These are phyloP conservation scores for Colletotrichum camelliae DNA, from an alignment of 2,329 filamentous ascomycete species.

Conservation along the genomic window DNA sequence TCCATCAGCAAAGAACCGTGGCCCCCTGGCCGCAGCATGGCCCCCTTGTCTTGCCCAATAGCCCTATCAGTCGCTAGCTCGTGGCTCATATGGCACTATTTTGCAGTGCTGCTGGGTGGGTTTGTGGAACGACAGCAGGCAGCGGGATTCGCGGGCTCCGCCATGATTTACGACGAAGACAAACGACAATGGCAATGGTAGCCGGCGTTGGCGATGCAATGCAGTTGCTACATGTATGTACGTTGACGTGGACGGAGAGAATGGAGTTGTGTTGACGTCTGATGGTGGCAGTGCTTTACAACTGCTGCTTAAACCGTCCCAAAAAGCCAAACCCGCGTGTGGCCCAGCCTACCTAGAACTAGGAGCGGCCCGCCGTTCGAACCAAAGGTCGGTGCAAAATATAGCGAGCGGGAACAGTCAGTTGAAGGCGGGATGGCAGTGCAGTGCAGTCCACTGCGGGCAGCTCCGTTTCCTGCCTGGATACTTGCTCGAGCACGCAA, in stretches of 20 bases:
- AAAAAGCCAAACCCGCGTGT: background rate
- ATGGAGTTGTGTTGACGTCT: background rate
- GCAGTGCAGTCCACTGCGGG: background rate
- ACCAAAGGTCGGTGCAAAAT: background rate
- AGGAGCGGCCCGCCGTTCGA: background rate
- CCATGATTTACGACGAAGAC: background rate
- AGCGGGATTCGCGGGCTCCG: background rate
- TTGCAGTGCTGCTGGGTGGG: background rate
- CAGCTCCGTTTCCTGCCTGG: background rate
- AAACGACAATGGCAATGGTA: background rate
- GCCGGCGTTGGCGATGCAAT: background rate
- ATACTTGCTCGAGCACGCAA: background rate
- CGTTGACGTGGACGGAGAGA: background rate
- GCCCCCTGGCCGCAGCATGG: conserved; percentile 8
- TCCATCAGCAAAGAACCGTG: background rate
- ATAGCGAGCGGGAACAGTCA: background rate
- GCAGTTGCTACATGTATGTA: background rate
- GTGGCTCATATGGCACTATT: background rate
- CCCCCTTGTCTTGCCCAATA: conserved; percentile 17
- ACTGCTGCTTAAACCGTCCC: background rate
- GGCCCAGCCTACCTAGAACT: background rate
- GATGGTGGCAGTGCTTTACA: background rate
- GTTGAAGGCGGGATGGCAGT: background rate
- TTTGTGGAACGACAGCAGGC: background rate
- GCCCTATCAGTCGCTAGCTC: conserved; percentile 7